phyloP scores from a whole-genome alignment of 208 protist species.

The Borovskyia barvae region DNA sequence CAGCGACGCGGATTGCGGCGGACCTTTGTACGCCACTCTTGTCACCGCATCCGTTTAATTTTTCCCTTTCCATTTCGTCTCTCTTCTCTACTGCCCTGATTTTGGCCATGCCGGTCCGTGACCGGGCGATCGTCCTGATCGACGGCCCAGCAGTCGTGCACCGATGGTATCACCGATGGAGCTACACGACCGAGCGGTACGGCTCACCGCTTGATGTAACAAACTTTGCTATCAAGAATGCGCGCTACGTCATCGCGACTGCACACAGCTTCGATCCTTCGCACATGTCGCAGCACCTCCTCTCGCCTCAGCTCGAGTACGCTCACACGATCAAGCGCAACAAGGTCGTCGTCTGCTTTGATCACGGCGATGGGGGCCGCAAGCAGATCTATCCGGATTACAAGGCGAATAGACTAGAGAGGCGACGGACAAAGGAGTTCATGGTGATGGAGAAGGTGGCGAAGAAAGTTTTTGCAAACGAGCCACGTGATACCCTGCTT shows the following conservation, averaged over 20 bases:
- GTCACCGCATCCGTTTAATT: background rate
- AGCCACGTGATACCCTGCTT: constrained; percentile 64
- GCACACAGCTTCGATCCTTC: constrained; percentile 88
- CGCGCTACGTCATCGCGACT: constrained; percentile 69
- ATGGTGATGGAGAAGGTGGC: constrained; percentile 75
- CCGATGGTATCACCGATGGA: constrained; percentile 90
- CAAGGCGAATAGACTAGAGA: constrained; percentile 62
- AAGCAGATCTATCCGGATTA: constrained; percentile 72
- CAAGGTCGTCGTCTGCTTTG: constrained; percentile 86
- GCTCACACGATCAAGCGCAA: constrained; percentile 85
- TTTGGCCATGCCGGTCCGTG: constrained; percentile 61
- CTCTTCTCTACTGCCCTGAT: too few relatives aligned
- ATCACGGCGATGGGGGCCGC: constrained; percentile 88
- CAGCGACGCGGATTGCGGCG: background rate
- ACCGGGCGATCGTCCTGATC: constrained; percentile 77
- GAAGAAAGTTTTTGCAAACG: constrained; percentile 75
- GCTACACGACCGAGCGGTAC: constrained; percentile 52
- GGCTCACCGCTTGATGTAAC: constrained; percentile 59
- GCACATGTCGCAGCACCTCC: constrained; percentile 79
- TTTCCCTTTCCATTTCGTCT: background rate
- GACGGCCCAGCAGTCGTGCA: constrained; percentile 85
- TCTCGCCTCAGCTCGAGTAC: constrained; percentile 87
- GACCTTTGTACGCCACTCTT: too few relatives aligned
- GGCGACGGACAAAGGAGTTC: constrained; percentile 50
- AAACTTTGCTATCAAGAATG: constrained; percentile 80